Base-by-base conservation (phyloP, 2,329 filamentous ascomycete species). In the Fusarium cicatricum region DNA sequence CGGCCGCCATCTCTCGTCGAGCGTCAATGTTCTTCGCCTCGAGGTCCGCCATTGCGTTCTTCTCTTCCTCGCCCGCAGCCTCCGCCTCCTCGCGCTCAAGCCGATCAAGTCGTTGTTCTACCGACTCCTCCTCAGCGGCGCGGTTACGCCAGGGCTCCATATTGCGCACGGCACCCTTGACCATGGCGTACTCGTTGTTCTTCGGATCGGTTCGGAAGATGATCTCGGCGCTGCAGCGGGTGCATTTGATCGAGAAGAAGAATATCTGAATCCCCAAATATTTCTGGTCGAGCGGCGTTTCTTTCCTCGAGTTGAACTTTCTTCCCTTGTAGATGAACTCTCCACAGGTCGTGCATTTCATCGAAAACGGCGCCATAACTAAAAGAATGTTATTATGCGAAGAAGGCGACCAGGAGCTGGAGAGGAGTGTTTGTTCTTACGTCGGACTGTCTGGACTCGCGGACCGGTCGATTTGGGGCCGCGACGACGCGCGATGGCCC, bases 251-350 rank as follows among this genome's bases (percentile, higher is more conserved):
- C 60, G 72, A 70, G 80, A 98, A 97, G 26, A 90, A 86, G 77
- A 89, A 95, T 61, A 96, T 92, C 57, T 91, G 86, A 59, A 98
- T 96, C 43, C 85, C 85, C 40, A 97, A 86, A 78, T 99, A 99
- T 65, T 89, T 90, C 69, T 97, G 90, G 16, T 95, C 90, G 0
- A 86, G 87, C 1, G 91, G 92, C 0, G 90, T 97, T 71, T 97
- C 92, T 71, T 99, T 99, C 31, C 91, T 85, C 3, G 92, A 90
- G 77, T 98, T 98, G 83, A 98, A 98, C 71, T 97, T 98, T 57
- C 93, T 86, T 0, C 93, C 93, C 67, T 92, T 91, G 81, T 96
- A 94, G 70, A 96, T 95, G 78, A 89, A 97, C 76, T 96, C 90
- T 56, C 80, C 81, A 57, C 81, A 83, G 1, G 74, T 75, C 3